A percentile compares a stretch with the other conserved stretches of the same genome.
These are phyloP conservation scores for Astragalus glycyphyllos DNA, from an alignment of 306 rosid species.

Conservation along the genomic window DNA sequence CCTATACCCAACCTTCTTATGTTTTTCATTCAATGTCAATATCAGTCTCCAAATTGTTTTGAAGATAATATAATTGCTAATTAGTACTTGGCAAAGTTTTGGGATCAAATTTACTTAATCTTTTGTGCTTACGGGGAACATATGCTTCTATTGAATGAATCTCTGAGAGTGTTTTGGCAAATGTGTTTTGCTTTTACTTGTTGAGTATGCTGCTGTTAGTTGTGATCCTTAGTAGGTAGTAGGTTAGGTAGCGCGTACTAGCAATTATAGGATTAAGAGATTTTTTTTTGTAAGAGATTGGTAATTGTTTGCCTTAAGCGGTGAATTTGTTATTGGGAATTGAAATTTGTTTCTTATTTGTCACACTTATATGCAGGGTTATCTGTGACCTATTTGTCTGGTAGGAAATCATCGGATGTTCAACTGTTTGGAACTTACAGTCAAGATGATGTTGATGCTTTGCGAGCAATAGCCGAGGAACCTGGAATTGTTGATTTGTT, in stretches of 20 bases:
- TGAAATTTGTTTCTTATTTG: constrained; percentile 30
- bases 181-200: neutral
- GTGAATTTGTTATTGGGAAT: neutral
- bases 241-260: neutral
- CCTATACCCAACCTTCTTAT: neutral
- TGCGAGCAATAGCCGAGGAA: constrained; percentile 94
- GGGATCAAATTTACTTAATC: neutral
- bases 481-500: constrained; percentile 80
- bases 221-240: neutral
- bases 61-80: neutral
- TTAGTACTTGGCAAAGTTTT: neutral
- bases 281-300: neutral
- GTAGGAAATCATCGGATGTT: constrained; percentile 58
- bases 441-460: constrained; percentile 85
- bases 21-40: neutral
- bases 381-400: constrained; percentile 81
- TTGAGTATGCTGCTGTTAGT: neutral
- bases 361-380: constrained; percentile 55
- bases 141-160: neutral
- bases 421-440: constrained; percentile 82
- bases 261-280: neutral
- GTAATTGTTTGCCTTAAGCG: neutral
- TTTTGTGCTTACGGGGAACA: neutral
- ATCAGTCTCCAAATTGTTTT: neutral
- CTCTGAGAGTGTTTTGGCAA: neutral